Base-by-base conservation (phyloP, 1,284 basidiomycete genomes). In the Ceratobasidium sp. region DNA sequence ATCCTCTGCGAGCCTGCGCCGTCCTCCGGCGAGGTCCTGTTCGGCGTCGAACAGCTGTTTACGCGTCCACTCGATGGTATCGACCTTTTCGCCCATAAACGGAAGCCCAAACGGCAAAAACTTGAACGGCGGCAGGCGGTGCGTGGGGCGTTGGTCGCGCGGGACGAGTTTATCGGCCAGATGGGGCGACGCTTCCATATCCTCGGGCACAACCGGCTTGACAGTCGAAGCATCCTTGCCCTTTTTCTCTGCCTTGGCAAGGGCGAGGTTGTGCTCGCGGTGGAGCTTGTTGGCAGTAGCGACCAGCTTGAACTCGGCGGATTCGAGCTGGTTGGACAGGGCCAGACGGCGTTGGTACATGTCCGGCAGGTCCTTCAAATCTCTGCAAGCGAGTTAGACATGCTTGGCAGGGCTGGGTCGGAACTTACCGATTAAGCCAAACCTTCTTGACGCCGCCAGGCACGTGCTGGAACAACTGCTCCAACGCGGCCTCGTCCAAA, bases 361-460 rank as follows among this genome's bases (percentile, higher is more conserved):
- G 43, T 88, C 84, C 27, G 92, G 92, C 75, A 94, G 85, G 0
- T 86, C 84, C 80, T 87, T 85, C 58, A 88, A 81, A 77, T 88
- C 82, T 51, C 86, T 85, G 79, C 75, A 76, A 62, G 79, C 27
- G 34, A 9, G 19, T 22, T 8, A 19, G 2, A 48, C 14, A 13
- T 11, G 29, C n/a, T 37, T 19, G 14, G 39, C 29, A 72, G 14
- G 51, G 46, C 46, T 53, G 62, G 48, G 41, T 59, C 14, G 24
- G 24, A 41, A 53, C 66, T 77, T 84, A 88, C 78, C 89, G 84
- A 78, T 89, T 90, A 71, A 94, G 83, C 93, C 92, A 94, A 54
- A 94, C 87, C 62, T 87, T 84, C 80, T 90, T 88, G n/a, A 92
- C 86, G 0, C 92, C 92, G 16, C 92, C 92, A 6, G 92, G 92